Evolutionary conservation across 495 filamentous ascomycete genomes (phyloP), one percentile per base, ranked within the genome.

Genomic region (Daldinia childiae): DNA sequence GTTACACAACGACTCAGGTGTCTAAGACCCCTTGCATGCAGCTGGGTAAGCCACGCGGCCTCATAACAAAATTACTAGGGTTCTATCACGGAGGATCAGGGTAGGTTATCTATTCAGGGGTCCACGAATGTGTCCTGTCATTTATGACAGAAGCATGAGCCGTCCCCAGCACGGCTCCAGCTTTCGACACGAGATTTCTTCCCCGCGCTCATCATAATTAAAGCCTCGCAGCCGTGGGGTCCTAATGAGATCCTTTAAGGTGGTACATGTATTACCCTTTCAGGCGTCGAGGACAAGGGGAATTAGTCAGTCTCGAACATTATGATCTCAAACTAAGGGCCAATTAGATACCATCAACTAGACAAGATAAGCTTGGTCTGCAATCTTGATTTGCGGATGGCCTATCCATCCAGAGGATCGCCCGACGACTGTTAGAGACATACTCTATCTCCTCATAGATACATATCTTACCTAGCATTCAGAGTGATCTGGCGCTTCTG

Each of bases 401-500:
- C 24, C 32, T 61, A 56, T 56, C 41, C 64, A 7, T 17, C 14
- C 41, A 68, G 50, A 68, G 45, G 39, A 65, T 65, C 36, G 64
- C 56, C 65, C 61, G 54, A 60, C 54, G 54, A 39, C 57, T 45
- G 24, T 77, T 70, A 71, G 71, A 79, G 62, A 74, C 77, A 61
- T 30, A 57, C 12, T 80, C 77, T 73, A 78, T 79, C 15, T 78
- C 78, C 50, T 69, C 74, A 21, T 81, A 67, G 51, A 84, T 81
- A 72, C 80, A 2, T 57, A 21, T 57, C 81, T 38, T 79, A 76
- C 19, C 82, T 74, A n/a, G 79, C 71, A 32, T 81, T 80, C 27
- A 65, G 61, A 11, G 77, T 69, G 41, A 82, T 80, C 66, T 83
- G 80, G 48, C 79, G 74, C 24, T 73, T 66, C 52, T 81, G 78